Conservation (phyloP, 345 rosid species). For the Lepidium aucheri region DNA sequence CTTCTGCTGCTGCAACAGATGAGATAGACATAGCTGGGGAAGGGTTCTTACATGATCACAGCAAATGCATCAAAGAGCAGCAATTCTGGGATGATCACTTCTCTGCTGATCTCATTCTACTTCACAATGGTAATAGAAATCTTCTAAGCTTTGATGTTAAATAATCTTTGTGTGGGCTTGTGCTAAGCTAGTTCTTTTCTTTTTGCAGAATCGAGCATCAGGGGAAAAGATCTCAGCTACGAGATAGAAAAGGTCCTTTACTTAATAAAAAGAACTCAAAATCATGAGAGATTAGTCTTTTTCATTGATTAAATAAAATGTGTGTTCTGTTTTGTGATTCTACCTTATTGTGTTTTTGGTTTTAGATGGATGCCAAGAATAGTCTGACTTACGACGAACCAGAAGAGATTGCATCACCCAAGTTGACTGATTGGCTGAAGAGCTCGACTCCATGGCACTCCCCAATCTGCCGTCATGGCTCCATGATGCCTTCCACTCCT, state of each 20-base stretch:
- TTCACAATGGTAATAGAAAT: conserved; percentile 30
- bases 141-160: neutral
- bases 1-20: conserved; percentile 15
- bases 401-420: conserved; percentile 34
- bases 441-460: conserved; percentile 31
- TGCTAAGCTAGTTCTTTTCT: neutral
- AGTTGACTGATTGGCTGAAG: conserved; percentile 30
- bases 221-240: neutral
- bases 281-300: neutral
- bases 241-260: conserved; percentile 10
- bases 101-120: conserved; percentile 38
- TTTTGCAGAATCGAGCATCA: conserved; percentile 12
- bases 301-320: neutral
- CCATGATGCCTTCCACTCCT: conserved; percentile 28
- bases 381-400: conserved; percentile 25
- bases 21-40: conserved; percentile 40
- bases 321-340: neutral
- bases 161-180: neutral
- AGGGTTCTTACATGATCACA: conserved; percentile 42
- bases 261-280: neutral
- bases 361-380: conserved; percentile 28
- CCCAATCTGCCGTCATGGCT: conserved; percentile 21
- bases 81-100: conserved; percentile 20
- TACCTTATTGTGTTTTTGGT: neutral
- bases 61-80: conserved; percentile 41